Evolutionary conservation across 129 eudicot species (phyloP).

Genomic region (Saposhnikovia divaricata): DNA sequence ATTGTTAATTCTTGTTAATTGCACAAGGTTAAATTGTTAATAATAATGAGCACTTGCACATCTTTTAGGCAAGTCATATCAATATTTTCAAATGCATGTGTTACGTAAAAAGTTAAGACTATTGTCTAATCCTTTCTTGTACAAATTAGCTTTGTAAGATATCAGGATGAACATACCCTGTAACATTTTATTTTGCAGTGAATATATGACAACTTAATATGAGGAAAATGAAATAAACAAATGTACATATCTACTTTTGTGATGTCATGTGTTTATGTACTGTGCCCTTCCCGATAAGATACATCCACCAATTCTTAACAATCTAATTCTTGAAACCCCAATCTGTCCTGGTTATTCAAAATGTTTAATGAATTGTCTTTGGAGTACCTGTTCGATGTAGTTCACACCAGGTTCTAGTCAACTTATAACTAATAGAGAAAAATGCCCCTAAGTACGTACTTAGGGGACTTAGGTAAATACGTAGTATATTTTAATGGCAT

Average conservation of each 20-base stretch:
- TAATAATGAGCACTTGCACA: neutral
- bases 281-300: neutral
- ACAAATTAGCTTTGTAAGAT: neutral
- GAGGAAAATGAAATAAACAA: neutral
- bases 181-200: neutral
- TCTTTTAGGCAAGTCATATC: neutral
- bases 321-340: neutral
- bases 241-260: neutral
- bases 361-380: too few relatives aligned
- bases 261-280: neutral
- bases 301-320: neutral
- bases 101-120: neutral
- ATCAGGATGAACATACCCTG: neutral
- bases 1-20: too few relatives aligned
- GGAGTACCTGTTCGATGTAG: neutral
- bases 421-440: too few relatives aligned
- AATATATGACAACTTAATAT: neutral
- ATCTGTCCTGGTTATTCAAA: neutral
- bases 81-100: neutral
- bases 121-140: neutral
- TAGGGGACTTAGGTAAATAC: too few relatives aligned
- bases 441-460: too few relatives aligned
- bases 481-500: too few relatives aligned
- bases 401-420: neutral
- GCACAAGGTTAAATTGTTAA: neutral